Base-by-base conservation (phyloP, 169 alveolate species). In the Eimeria sp. region DNA sequence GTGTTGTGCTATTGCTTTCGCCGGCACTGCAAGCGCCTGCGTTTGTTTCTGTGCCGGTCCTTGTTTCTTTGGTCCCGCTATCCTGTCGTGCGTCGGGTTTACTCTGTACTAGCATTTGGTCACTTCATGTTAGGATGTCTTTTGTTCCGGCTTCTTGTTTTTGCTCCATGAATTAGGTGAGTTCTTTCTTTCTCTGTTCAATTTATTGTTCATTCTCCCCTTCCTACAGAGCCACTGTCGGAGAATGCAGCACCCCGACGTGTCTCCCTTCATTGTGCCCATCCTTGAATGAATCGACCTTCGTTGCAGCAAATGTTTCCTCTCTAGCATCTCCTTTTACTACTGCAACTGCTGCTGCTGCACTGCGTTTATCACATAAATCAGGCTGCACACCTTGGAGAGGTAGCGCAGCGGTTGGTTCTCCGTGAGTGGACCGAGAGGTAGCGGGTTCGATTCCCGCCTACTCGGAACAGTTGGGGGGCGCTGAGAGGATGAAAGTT, bases 401-500 rank as follows among this genome's bases (percentile, higher is more conserved):
- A 5, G 20, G 20, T 61, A 20, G 70, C 20, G 70, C 70, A 61
- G 70, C 20, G 18, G 70, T 9, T 61, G n/a, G n/a, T 0, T n/a
- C n/a, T 61, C 70, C 0, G n/a, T 18, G 0, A 1, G 18, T 13
- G 11, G 5, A 61, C 70, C 70, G 27, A 25, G n/a, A 61, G 70
- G 70, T 61, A 5, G 27, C 70, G 70, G 70, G 70, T 61, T 61
- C 70, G 70, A 61, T 13, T 61, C 5, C 70, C n/a, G 70, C 27
- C n/a, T 14, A 4, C 9, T 9, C 9, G 11, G 70, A 14, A 54
- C 10, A 4, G 61, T 11, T 54, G 61, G 10, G 61, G 61, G 61
- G n/a, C 83, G 70, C n/a, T 61, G n/a, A 61, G 5, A 45, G 40
- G 88, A 78, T 78, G 88, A 78, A 25, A 40, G 11, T 13, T 78